phyloP scores from a whole-genome alignment of 2,329 filamentous ascomycete genomes.

The Cladosporium velox region DNA sequence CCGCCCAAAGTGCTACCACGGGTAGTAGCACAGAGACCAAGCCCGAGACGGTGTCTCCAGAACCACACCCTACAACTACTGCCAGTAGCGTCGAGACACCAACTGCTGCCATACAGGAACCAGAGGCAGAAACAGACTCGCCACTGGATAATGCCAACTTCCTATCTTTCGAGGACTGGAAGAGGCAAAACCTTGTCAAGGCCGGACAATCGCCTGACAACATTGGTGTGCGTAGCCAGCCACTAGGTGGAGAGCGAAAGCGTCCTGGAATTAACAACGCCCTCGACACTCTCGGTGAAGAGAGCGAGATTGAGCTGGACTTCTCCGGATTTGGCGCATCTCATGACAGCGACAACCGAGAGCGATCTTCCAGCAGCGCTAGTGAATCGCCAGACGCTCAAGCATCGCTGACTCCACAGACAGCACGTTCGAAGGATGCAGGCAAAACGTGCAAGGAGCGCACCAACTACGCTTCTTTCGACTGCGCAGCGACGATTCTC shows the following conservation, averaged over 20 bases:
- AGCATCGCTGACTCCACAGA: conserved; percentile 41
- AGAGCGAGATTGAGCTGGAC: conserved; percentile 79
- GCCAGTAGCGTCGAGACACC: conserved; percentile 16
- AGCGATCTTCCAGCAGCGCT: not conserved
- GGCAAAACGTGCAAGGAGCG: conserved; percentile 97
- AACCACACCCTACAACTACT: not conserved
- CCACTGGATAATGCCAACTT: conserved; percentile 76
- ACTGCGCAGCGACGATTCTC: conserved; percentile 88
- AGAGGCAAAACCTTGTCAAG: conserved; percentile 85
- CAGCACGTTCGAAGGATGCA: conserved; percentile 76
- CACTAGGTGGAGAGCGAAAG: conserved; percentile 47
- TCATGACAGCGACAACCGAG: not conserved
- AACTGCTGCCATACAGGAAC: conserved; percentile 34
- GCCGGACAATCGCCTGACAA: conserved; percentile 76
- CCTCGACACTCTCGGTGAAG: conserved; percentile 79
- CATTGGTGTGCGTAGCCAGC: conserved; percentile 54
- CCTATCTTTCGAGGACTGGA: conserved; percentile 98
- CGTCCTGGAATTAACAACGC: conserved; percentile 64
- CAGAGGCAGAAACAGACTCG: conserved; percentile 63
- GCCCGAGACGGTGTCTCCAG: not conserved
- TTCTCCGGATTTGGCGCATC: conserved; percentile 62
- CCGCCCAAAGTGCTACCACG: not conserved
- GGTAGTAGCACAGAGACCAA: not conserved
- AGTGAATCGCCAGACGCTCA: not conserved
- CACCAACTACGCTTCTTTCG: conserved; percentile 96